Evolutionary conservation across 176 grass and related monocot species (phyloP).

Genomic region (Musa itinerans): DNA sequence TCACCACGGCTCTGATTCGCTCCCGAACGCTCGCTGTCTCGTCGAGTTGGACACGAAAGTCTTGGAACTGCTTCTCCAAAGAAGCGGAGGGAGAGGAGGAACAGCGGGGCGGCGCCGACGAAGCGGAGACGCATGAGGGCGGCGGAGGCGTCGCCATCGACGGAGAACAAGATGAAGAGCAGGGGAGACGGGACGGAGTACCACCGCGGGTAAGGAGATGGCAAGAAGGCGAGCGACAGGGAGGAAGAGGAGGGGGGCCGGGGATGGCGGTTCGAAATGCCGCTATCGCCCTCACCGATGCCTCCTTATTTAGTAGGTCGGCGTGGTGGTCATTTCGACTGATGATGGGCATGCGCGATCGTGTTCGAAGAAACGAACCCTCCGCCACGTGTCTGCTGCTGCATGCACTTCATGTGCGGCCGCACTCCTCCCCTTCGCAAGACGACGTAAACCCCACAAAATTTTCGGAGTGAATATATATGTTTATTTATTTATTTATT

Average conservation of each 20-base stretch:
- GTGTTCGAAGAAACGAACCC: too few species aligned
- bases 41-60: slow-evolving; percentile 61
- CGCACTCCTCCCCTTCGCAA: too few species aligned
- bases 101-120: neutral
- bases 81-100: slow-evolving; percentile 17
- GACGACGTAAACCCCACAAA: too few species aligned
- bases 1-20: slow-evolving; percentile 45
- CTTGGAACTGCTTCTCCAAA: slow-evolving; percentile 83
- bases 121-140: slow-evolving; percentile 7
- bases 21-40: slow-evolving; percentile 54
- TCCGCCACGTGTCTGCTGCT: too few species aligned
- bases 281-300: slow-evolving; percentile 26
- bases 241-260: neutral
- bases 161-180: slow-evolving; percentile 17
- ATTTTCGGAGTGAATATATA: too few species aligned
- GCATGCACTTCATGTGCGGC: too few species aligned
- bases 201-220: neutral
- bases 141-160: slow-evolving; percentile 1
- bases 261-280: slow-evolving; percentile 35
- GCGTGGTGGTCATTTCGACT: too few species aligned
- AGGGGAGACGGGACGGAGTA: slow-evolving; percentile 9
- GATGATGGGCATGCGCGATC: too few species aligned
- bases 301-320: too few species aligned
- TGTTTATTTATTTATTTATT: too few species aligned
- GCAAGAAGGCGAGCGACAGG: neutral